Evolutionary conservation across 371 early-diverging fungal genomes (phyloP).

Genomic region (Apophysomyces sp.): DNA sequence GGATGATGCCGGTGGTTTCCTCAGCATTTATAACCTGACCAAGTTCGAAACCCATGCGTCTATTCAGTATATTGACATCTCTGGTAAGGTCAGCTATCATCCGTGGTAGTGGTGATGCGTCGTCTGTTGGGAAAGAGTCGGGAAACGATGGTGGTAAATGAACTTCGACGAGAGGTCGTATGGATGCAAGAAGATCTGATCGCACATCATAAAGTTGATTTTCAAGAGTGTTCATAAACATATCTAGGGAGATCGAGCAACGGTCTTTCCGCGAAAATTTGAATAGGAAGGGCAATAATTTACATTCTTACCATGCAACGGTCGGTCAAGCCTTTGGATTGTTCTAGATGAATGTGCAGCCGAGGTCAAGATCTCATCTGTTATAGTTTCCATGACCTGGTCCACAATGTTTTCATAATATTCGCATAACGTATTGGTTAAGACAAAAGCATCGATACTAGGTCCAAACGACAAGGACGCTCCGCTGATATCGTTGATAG

Average conservation of each 20-base stretch:
- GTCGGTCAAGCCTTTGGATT: not conserved
- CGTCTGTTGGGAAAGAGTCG: not conserved
- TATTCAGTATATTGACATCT: conserved; percentile 16
- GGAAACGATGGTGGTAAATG: conserved; percentile 8
- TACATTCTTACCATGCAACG: not conserved
- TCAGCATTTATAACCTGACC: conserved; percentile 30
- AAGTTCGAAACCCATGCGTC: conserved; percentile 31
- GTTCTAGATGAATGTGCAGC: conserved; percentile 26
- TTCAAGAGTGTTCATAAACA: conserved; percentile 15
- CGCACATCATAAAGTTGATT: conserved; percentile 32
- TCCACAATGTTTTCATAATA: conserved; percentile 49
- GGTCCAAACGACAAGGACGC: not conserved
- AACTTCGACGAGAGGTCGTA: conserved; percentile 22
- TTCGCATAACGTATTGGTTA: conserved; percentile 31
- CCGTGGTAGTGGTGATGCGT: not conserved
- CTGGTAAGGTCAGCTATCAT: conserved; percentile 1
- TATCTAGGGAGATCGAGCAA: conserved; percentile 5
- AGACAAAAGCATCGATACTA: conserved; percentile 3
- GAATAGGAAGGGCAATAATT: not conserved
- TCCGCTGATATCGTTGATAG: not conserved
- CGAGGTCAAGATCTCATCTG: conserved; percentile 27
- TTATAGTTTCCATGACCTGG: conserved; percentile 37
- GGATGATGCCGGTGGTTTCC: conserved; percentile 22
- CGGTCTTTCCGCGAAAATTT: not conserved
- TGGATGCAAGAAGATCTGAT: conserved; percentile 27